Conservation (phyloP, 106 monocot genomes). For the Chionographis japonica region DNA sequence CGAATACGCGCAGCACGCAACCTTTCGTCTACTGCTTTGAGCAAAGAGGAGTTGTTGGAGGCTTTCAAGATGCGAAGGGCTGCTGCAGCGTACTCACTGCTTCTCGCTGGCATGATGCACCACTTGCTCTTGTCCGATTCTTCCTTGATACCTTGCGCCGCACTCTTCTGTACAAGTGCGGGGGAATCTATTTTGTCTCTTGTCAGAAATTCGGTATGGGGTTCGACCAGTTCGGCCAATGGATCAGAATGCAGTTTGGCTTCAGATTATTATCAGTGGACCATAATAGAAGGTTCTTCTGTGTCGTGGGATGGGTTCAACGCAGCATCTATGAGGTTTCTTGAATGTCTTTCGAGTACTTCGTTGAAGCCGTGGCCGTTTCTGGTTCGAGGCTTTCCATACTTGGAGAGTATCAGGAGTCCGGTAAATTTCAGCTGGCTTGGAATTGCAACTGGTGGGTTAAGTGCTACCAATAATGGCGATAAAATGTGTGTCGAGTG, state of each 20-base stretch:
- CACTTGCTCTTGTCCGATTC: constrained; percentile 53
- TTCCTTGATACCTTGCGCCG: constrained; percentile 45
- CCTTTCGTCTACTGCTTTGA: neutral
- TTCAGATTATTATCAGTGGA: constrained; percentile 2
- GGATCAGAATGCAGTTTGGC: neutral
- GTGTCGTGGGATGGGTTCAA: constrained; percentile 22
- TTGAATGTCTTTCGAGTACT: constrained; percentile 22
- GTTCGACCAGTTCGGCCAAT: neutral
- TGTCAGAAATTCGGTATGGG: constrained; percentile 10
- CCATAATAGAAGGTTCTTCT: neutral
- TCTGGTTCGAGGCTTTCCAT: constrained; percentile 29
- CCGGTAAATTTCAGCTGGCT: constrained; percentile 61
- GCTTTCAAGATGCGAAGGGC: constrained; percentile 36
- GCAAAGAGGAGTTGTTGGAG: neutral
- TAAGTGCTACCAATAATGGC: constrained; percentile 1
- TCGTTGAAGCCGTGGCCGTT: constrained; percentile 45
- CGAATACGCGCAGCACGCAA: constrained; percentile 16
- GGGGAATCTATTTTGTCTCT: constrained; percentile 55
- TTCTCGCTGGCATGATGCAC: constrained; percentile 56
- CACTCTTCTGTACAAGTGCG: constrained; percentile 53
- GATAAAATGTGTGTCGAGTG: constrained; percentile 12
- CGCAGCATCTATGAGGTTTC: constrained; percentile 20
- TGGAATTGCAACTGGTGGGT: constrained; percentile 5
- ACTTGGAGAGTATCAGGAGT: constrained; percentile 45
- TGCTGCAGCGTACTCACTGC: constrained; percentile 58